Percentiles rank a stretch among this genome's conserved stretches.
These are phyloP conservation scores for Aspergillus pseudonomiae DNA, from an alignment of 2,329 filamentous ascomycete species.

Conservation along the genomic window DNA sequence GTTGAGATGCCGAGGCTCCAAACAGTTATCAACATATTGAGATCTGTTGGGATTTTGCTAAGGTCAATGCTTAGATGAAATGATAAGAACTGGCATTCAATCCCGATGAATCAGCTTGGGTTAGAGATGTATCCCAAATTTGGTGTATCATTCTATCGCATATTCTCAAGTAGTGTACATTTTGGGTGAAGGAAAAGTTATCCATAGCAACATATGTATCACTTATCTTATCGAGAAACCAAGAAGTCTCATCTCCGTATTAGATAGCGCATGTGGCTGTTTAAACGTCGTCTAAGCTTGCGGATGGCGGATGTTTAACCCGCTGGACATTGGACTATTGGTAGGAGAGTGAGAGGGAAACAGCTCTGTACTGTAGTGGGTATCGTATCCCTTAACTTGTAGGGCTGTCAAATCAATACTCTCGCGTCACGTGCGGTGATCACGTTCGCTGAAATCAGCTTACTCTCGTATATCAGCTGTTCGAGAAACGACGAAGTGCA, in stretches of 20 bases:
- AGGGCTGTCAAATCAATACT: background rate
- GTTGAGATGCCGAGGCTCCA: slow-evolving; percentile 6
- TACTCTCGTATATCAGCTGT: background rate
- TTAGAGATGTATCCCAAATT: background rate
- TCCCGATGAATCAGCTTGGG: background rate
- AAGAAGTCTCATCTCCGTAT: background rate
- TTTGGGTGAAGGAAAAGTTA: background rate
- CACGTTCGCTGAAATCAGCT: slow-evolving; percentile 1
- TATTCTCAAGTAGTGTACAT: background rate
- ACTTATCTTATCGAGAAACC: background rate
- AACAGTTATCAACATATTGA: background rate
- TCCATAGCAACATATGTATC: background rate
- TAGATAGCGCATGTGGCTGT: background rate
- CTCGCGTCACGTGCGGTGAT: background rate
- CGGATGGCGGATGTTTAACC: background rate
- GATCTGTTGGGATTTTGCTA: background rate
- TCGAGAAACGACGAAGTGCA: too few species aligned
- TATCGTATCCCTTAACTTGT: background rate
- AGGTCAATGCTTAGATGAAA: background rate
- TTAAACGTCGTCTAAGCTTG: background rate
- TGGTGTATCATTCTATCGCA: background rate
- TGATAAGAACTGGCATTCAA: too few species aligned
- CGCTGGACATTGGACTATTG: background rate
- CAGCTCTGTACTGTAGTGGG: background rate
- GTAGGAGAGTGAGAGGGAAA: background rate